Evolutionary conservation across 202 grass and related monocot species (phyloP), one percentile per base, ranked within the genome.

Genomic region (Elaeis oleifera): DNA sequence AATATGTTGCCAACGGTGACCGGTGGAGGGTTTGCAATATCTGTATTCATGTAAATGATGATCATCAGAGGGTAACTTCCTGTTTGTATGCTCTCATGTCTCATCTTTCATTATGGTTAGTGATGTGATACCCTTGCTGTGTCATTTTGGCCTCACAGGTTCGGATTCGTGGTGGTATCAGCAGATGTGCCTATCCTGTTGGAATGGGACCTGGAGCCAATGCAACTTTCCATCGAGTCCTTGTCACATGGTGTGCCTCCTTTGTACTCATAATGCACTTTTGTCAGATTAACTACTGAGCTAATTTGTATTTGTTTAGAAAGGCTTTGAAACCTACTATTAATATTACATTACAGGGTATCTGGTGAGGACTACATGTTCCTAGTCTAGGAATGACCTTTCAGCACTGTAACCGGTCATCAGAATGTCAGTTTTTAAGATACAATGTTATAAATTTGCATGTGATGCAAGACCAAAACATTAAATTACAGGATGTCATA

Each of bases 41-140:
- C 51, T 96, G 91, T 68, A 79, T 96, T 60, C 81, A 90, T 77
- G 55, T 96, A 71, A 60, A 71, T 69, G 87, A 96, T 76, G 71
- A 81, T 54, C 74, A 64, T 71, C 73, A 81, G 51, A 83, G 2
- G 87, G 91, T 96, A 96, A 83, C 50, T 85, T 18, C 26, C 58
- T 58, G 49, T 18, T 55, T 50, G 54, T 63, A 15, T 81, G 11
- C 36, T 44, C 8, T 44, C 36, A 13, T 29, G 5, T 77, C 58
- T 61, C 31, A 25, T 67, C 79, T 59, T 36, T 63, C n/a, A 62
- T 18, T 22, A 31, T 63, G 53, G 23, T 58, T 79, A 4, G 44
- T 77, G 18, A 15, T 51, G 67, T 80, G 24, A 54, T 55, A 51
- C 67, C 60, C 11, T 70, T 74, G 69, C 78, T 32, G 64, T 77